These are phyloP conservation scores for Oryza rufipogon DNA, from an alignment of 176 grass and related monocot genomes.

Conservation along the genomic window DNA sequence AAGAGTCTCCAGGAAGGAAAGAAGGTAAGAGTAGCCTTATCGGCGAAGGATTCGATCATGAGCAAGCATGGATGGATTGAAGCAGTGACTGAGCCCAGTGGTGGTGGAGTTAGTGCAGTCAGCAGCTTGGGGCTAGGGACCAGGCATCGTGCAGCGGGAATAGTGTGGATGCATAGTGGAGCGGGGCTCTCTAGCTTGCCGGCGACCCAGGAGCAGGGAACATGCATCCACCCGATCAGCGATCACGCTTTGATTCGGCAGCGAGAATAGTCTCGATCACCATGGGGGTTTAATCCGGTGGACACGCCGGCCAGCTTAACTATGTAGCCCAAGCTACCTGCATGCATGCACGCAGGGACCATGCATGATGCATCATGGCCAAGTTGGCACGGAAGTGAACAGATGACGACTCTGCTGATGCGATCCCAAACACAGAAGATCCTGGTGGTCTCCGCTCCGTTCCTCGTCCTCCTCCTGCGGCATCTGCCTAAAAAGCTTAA, in stretches of 20 bases:
- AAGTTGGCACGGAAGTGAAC: not conserved
- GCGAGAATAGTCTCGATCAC: not conserved
- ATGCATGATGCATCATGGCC: not conserved
- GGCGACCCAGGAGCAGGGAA: slow-evolving; percentile 13
- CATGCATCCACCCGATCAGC: not conserved
- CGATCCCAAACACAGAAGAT: not conserved
- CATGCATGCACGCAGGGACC: not conserved
- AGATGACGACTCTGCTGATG: not conserved
- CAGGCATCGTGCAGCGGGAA: not conserved
- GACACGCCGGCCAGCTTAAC: not conserved
- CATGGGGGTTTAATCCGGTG: not conserved
- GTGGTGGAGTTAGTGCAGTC: not conserved
- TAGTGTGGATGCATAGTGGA: not conserved
- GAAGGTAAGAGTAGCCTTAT: not conserved
- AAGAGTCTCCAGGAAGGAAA: not conserved
- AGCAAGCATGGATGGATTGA: not conserved
- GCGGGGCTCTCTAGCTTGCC: not conserved
- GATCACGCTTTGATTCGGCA: not conserved
- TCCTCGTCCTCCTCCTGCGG: not conserved
- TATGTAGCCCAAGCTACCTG: not conserved
- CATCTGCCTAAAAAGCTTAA: not conserved
- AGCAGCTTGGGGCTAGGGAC: not conserved
- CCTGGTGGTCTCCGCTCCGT: not conserved
- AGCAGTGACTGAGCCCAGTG: not conserved
- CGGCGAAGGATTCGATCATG: not conserved